These are phyloP conservation scores for Westerdykella aurantiaca DNA, from an alignment of 2,329 filamentous ascomycete species.

Conservation along the genomic window DNA sequence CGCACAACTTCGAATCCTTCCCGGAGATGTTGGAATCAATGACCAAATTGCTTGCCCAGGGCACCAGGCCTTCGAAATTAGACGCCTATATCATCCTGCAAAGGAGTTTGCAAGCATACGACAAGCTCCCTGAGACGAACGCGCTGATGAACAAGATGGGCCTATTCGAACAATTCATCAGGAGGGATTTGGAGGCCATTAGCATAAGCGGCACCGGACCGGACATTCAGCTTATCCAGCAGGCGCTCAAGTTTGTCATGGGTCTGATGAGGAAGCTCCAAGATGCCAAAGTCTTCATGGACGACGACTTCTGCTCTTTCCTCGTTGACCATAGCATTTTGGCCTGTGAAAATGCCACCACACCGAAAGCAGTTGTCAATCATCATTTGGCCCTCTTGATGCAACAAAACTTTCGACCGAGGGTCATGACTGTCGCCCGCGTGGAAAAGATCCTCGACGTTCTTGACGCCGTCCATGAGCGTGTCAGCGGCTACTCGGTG, in stretches of 20 bases:
- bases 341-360: conserved; percentile 60
- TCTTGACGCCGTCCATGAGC: conserved; percentile 66
- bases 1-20: conserved; percentile 54
- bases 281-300: conserved; percentile 63
- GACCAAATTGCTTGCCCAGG: conserved; percentile 70
- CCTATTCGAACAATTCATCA: conserved; percentile 73
- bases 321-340: conserved; percentile 75
- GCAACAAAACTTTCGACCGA: conserved; percentile 69
- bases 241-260: conserved; percentile 70
- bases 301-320: conserved; percentile 73
- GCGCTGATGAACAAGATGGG: conserved; percentile 63
- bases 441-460: conserved; percentile 64
- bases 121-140: conserved; percentile 59
- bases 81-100: conserved; percentile 84
- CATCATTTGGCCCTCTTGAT: conserved; percentile 76
- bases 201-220: conserved; percentile 48
- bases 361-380: conserved; percentile 71
- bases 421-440: conserved; percentile 67
- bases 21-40: conserved; percentile 79
- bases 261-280: conserved; percentile 66
- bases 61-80: conserved; percentile 64
- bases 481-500: conserved; percentile 74
- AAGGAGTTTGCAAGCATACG: conserved; percentile 70
- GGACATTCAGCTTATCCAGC: conserved; percentile 67
- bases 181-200: conserved; percentile 67